Percentiles rank a stretch among this genome's conserved stretches.
These are phyloP conservation scores for Gnomoniopsis smithogilvyi DNA, from an alignment of 2,329 filamentous ascomycete genomes.

Conservation along the genomic window DNA sequence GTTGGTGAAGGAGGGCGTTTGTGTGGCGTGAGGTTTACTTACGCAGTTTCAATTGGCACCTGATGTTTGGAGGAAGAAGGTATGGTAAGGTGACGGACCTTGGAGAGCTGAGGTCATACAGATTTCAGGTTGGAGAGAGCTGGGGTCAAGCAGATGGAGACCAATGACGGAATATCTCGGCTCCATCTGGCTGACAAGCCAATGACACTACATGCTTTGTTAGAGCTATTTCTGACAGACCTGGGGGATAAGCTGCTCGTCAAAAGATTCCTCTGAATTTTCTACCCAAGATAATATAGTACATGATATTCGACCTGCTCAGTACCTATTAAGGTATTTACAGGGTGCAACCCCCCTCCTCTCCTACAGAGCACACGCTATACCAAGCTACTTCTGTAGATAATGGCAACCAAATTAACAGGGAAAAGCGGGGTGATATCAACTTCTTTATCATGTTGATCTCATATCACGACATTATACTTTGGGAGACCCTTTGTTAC, in stretches of 20 bases:
- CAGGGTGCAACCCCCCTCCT: too few species aligned
- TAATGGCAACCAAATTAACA: background rate
- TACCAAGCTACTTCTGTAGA: background rate
- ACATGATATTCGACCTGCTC: too few species aligned
- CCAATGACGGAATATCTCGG: slow-evolving; percentile 18
- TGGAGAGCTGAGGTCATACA: background rate
- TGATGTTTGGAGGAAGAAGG: slow-evolving; percentile 1
- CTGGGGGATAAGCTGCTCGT: background rate
- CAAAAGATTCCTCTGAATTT: background rate
- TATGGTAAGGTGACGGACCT: background rate
- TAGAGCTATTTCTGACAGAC: background rate
- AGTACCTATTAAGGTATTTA: background rate
- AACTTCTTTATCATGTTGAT: background rate
- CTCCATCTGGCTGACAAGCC: background rate
- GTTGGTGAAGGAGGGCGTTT: background rate
- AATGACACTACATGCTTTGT: slow-evolving; percentile 8
- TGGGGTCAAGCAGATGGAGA: background rate
- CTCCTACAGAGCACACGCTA: too few species aligned
- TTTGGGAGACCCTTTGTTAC: background rate
- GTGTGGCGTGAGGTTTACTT: slow-evolving; percentile 9
- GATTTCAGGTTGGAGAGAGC: slow-evolving; percentile 1
- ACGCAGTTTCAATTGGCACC: slow-evolving; percentile 17
- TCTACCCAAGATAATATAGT: background rate
- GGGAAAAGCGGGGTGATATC: background rate
- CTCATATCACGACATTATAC: background rate